A percentile compares a stretch with the other conserved stretches of the same genome.
phyloP scores from a whole-genome alignment of 1,284 basidiomycete species.

The Cutaneotrichosporon sp. region DNA sequence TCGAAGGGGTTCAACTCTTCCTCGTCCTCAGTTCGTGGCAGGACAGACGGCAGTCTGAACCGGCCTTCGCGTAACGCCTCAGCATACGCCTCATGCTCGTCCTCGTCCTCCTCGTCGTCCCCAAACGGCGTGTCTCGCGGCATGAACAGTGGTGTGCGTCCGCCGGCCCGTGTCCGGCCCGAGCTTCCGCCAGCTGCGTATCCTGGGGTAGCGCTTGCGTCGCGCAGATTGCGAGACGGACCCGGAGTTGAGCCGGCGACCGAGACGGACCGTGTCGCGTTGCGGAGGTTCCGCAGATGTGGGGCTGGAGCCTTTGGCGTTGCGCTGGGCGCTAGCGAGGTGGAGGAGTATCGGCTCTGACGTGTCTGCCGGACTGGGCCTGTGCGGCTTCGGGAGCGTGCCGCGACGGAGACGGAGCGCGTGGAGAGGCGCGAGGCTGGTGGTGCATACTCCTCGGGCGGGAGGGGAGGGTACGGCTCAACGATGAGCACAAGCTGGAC shows the following conservation, averaged over 20 bases:
- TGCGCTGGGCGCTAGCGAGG: constrained; percentile 24
- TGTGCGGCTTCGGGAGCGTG: constrained; percentile 26
- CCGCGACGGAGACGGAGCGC: constrained; percentile 33
- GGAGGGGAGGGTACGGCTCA: constrained; percentile 44
- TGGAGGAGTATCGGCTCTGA: constrained; percentile 31
- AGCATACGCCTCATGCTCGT: constrained; percentile 42
- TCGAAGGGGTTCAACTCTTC: constrained; percentile 46
- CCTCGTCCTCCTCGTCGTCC: constrained; percentile 45
- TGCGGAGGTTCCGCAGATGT: constrained; percentile 34
- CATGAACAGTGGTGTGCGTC: constrained; percentile 39
- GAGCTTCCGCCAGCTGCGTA: constrained; percentile 5
- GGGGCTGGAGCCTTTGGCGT: neutral
- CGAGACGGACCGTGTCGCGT: constrained; percentile 35
- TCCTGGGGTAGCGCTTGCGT: constrained; percentile 21
- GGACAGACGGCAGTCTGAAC: constrained; percentile 35
- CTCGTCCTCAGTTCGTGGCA: constrained; percentile 31
- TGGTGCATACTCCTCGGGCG: constrained; percentile 38
- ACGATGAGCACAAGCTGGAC: constrained; percentile 46
- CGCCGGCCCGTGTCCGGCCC: too few relatives aligned
- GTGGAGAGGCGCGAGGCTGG: constrained; percentile 42
- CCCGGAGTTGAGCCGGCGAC: constrained; percentile 18
- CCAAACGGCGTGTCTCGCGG: constrained; percentile 40
- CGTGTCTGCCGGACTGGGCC: constrained; percentile 21
- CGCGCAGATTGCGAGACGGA: constrained; percentile 4
- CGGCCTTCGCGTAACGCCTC: constrained; percentile 36